These are phyloP conservation scores for Parsonsia alboflavescens DNA, from an alignment of 257 asterid genomes.

Conservation along the genomic window DNA sequence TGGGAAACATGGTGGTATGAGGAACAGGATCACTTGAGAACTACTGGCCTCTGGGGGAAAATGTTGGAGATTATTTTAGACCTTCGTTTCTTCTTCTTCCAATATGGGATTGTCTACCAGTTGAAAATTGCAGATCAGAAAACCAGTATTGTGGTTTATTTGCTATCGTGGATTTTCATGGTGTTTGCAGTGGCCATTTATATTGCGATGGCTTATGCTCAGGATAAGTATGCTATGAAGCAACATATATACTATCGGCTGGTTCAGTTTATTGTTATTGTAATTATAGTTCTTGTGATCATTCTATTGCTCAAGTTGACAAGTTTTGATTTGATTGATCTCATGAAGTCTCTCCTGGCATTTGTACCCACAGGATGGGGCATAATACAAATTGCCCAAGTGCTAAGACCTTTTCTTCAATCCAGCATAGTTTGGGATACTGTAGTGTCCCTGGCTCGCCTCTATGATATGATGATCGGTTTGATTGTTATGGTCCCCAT, in stretches of 20 bases:
- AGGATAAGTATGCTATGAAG: slow-evolving; percentile 65
- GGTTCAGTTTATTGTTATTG: slow-evolving; percentile 72
- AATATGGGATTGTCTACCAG: slow-evolving; percentile 90
- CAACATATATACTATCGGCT: slow-evolving; percentile 70
- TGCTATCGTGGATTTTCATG: slow-evolving; percentile 80
- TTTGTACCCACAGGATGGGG: slow-evolving; percentile 99
- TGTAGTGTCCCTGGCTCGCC: slow-evolving; percentile 81
- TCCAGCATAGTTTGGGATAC: slow-evolving; percentile 79
- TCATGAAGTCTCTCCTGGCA: slow-evolving; percentile 73
- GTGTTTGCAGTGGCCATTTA: slow-evolving; percentile 52
- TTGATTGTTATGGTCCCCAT: slow-evolving; percentile 80
- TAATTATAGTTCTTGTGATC: slow-evolving; percentile 41
- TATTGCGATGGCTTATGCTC: slow-evolving; percentile 60
- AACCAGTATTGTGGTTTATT: slow-evolving; percentile 65
- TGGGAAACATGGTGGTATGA: slow-evolving; percentile 16
- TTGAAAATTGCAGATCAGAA: slow-evolving; percentile 38
- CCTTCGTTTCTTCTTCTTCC: slow-evolving; percentile 93
- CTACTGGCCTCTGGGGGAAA: slow-evolving; percentile 96
- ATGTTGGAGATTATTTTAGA: slow-evolving; percentile 77
- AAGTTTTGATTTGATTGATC: slow-evolving; percentile 34
- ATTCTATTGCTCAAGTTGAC: slow-evolving; percentile 53
- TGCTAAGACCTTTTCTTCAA: slow-evolving; percentile 82
- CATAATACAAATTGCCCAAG: slow-evolving; percentile 77
- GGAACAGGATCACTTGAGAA: slow-evolving; percentile 49
- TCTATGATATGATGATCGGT: slow-evolving; percentile 84